Percentiles rank a stretch among this genome's conserved stretches.
Conservation (phyloP, 2,329 filamentous ascomycete species). For the Bipolaris cookei region DNA sequence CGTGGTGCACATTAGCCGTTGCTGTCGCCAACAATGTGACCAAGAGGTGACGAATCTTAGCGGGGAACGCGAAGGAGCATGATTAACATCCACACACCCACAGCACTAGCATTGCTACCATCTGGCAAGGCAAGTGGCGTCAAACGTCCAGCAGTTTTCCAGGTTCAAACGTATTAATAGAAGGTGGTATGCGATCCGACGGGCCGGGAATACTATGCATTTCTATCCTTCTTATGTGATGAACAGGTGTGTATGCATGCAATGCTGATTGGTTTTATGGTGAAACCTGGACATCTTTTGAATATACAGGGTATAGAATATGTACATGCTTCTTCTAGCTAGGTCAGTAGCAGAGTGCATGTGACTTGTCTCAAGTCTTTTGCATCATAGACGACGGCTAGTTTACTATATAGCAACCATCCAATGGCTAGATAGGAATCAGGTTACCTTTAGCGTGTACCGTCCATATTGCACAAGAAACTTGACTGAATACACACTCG, state of each 20-base stretch:
- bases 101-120: no score
- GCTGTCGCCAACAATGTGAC: background rate
- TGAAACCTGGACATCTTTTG: background rate
- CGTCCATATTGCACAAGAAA: background rate
- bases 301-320: background rate
- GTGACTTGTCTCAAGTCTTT: background rate
- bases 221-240: background rate
- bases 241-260: background rate
- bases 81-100: background rate
- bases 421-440: background rate
- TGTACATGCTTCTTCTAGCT: background rate
- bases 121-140: background rate
- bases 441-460: background rate
- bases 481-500: background rate
- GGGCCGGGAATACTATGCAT: background rate
- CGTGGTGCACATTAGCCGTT: background rate
- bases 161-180: background rate
- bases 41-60: background rate
- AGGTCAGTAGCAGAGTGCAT: background rate
- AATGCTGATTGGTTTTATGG: background rate
- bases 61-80: background rate
- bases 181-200: background rate
- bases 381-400: no score
- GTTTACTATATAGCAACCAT: background rate
- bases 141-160: background rate